Evolutionary conservation across 2,329 filamentous ascomycete genomes (phyloP), one percentile per base, ranked within the genome.

Genomic region (Cordyceps militaris): DNA sequence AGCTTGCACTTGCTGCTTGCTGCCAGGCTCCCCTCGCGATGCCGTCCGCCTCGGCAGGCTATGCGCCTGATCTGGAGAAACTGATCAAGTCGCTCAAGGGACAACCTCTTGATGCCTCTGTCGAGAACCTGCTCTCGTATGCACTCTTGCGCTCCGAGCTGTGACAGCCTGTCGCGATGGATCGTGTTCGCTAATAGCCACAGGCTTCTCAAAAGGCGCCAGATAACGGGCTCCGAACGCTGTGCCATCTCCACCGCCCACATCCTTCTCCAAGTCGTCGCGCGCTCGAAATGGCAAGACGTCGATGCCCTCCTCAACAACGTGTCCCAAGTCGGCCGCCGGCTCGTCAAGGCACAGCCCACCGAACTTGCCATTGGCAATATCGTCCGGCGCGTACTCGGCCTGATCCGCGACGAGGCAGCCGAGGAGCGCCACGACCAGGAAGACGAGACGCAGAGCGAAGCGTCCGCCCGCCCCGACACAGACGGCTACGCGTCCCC

Each of bases 291-390:
- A 70, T 92, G 87, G 75, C 80, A 81, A 61, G 88, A 93, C 70
- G 86, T 91, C 48, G 82, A 85, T 51, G 85, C 87, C 66, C 84
- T 99, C 52, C 84, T 97, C 59, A 83, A 87, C 65, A 86, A 89
- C 63, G 86, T 99, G 61, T 86, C 89, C 63, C 81, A 85, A 60
- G 85, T 93, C 24, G 94, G 94, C 57, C 82, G 85, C 64, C 83
- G 85, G 57, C 79, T 99, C 44, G 86, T 88, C 36, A 83, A 87
- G 57, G 92, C 94, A 8, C 91, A 96, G 66, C 93, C 93, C 16
- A 84, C 88, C 60, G 94, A 97, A 74, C 86, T 96, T 65, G 90
- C 91, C 5, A 91, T 97, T 46, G 93, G 91, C 54, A 99, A 99
- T 68, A 92, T 99, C 64, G 90, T 97, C 48, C 85, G 92, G 60